phyloP scores from a whole-genome alignment of 352 stramenopile species.

The Blastocystis hominis region DNA sequence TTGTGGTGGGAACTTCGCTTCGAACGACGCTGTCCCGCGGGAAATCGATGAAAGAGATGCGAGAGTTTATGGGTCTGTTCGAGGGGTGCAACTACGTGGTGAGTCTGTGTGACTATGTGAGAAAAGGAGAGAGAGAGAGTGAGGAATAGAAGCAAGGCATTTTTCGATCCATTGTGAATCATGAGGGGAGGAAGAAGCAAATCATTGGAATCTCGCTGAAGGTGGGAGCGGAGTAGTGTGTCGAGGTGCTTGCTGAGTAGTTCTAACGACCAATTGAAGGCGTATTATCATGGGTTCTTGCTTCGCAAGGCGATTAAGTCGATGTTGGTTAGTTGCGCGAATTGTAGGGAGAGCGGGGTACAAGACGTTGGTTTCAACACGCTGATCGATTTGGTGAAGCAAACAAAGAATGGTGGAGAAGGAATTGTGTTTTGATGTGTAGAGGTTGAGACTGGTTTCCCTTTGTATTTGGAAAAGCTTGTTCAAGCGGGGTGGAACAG shows the following conservation, averaged over 20 bases:
- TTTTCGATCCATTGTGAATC: not conserved
- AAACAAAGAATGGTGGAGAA: not conserved
- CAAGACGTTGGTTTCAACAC: not conserved
- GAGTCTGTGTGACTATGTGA: not conserved
- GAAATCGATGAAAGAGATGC: not conserved
- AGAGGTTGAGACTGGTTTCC: not conserved
- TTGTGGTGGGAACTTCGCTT: not conserved
- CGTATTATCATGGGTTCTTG: slow-evolving; percentile 29
- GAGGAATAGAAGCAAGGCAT: not conserved
- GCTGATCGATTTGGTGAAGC: not conserved
- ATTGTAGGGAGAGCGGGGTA: not conserved
- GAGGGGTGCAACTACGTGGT: not conserved
- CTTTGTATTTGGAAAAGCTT: not conserved
- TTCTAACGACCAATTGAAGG: not conserved
- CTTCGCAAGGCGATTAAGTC: not conserved
- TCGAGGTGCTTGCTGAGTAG: not conserved
- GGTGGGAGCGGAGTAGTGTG: not conserved
- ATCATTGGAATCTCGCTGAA: not conserved
- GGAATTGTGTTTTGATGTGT: not conserved
- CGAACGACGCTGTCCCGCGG: not conserved
- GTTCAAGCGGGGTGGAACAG: not conserved
- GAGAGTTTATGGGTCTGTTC: not conserved
- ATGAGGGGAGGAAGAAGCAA: not conserved
- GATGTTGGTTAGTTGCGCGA: not conserved
- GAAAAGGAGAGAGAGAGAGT: not conserved